phyloP scores from a whole-genome alignment of 306 rosid species.

The Astragalus membranaceus region DNA sequence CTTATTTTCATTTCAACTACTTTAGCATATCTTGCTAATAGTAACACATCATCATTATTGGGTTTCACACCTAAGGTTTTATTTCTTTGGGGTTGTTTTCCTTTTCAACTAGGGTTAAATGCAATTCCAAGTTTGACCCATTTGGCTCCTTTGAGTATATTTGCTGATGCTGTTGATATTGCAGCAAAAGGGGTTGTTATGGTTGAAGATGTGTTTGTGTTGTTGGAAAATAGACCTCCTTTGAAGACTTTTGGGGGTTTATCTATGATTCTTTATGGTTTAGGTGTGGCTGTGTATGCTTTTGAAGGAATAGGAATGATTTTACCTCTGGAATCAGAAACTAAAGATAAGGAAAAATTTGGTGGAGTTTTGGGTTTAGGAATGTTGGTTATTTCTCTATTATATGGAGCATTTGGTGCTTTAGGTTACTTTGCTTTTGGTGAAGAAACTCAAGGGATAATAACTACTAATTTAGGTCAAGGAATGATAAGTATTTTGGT shows the following conservation, averaged over 20 bases:
- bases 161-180: conserved; percentile 57
- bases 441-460: conserved; percentile 50
- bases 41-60: background rate
- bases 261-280: conserved; percentile 44
- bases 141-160: conserved; percentile 64
- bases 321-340: conserved; percentile 58
- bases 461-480: conserved; percentile 58
- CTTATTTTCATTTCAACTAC: conserved; percentile 55
- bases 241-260: conserved; percentile 49
- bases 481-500: conserved; percentile 49
- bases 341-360: conserved; percentile 46
- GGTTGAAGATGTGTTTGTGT: conserved; percentile 43
- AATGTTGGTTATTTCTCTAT: conserved; percentile 41
- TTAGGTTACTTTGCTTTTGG: conserved; percentile 73
- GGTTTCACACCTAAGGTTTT: conserved; percentile 45
- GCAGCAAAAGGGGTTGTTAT: conserved; percentile 57
- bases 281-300: conserved; percentile 66
- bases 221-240: conserved; percentile 36
- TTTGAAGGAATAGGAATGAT: conserved; percentile 68
- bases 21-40: conserved; percentile 25
- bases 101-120: conserved; percentile 60
- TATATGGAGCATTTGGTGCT: conserved; percentile 50
- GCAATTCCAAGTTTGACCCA: conserved; percentile 58
- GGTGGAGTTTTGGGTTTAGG: conserved; percentile 46
- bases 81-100: conserved; percentile 57